These are phyloP conservation scores for Cicer yamashitae DNA, from an alignment of 306 rosid species.

Conservation along the genomic window DNA sequence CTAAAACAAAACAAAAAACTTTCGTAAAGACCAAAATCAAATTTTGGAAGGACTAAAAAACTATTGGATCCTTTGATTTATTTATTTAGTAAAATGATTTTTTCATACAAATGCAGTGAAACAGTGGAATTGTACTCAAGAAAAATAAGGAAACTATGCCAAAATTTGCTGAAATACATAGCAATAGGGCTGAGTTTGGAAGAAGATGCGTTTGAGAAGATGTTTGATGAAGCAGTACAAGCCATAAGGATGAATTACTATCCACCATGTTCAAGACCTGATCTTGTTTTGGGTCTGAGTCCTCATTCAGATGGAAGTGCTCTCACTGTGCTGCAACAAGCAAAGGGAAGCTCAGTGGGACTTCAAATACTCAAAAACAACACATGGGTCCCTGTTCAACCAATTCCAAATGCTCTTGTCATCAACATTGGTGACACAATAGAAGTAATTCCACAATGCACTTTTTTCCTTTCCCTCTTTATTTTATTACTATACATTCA, in stretches of 20 bases:
- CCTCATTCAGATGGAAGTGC: constrained; percentile 99
- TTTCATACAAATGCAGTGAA: constrained; percentile 59
- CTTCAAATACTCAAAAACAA: constrained; percentile 81
- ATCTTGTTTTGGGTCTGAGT: constrained; percentile 94
- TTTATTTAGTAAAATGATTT: neutral
- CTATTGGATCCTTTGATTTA: neutral
- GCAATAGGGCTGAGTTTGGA: constrained; percentile 72
- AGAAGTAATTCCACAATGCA: constrained; percentile 61
- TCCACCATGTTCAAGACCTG: constrained; percentile 95
- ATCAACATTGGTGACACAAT: constrained; percentile 92
- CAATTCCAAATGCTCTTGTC: constrained; percentile 85
- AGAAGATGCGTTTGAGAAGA: constrained; percentile 60
- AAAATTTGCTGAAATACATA: constrained; percentile 64
- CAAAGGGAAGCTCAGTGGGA: constrained; percentile 78
- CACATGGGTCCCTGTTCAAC: constrained; percentile 79
- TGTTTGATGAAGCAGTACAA: constrained; percentile 90
- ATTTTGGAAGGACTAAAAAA: neutral
- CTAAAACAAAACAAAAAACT: no score
- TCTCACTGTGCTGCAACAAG: constrained; percentile 90
- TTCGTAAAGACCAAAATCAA: no score
- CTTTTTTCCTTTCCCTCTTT: constrained; percentile 8
- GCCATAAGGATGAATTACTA: constrained; percentile 96
- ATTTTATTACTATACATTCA: no score
- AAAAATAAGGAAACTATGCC: constrained; percentile 70
- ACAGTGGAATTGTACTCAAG: constrained; percentile 78